Percentiles rank a stretch among this genome's conserved stretches.
Evolutionary conservation across 2,329 filamentous ascomycete genomes (phyloP).

Genomic region (Talaromyces funiculosus): DNA sequence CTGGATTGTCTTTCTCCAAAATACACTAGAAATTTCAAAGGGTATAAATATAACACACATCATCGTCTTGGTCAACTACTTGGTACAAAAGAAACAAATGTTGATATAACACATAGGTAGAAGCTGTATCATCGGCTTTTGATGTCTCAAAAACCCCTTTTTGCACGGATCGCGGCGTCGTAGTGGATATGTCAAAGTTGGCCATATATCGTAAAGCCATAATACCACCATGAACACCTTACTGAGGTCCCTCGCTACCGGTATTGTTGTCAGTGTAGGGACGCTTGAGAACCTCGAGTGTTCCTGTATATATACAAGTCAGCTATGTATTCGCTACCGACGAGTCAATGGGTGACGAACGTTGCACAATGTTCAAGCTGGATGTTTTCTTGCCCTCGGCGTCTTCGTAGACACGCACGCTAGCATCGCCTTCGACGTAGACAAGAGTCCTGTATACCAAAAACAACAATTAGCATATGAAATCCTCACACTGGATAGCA

Average conservation of each 20-base stretch:
- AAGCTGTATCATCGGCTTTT: background rate
- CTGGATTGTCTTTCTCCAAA: background rate
- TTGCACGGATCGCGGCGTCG: background rate
- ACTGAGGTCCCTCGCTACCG: slow-evolving; percentile 5
- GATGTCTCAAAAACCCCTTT: background rate
- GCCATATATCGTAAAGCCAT: background rate
- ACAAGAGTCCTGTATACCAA: slow-evolving; percentile 59
- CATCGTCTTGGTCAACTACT: background rate
- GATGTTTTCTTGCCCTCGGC: slow-evolving; percentile 61
- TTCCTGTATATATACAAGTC: slow-evolving; percentile 18
- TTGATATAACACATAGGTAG: background rate
- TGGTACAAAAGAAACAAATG: background rate
- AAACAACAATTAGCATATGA: background rate
- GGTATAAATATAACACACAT: slow-evolving; percentile 8
- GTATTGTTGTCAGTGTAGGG: slow-evolving; percentile 15
- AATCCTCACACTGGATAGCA: background rate
- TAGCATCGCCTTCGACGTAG: slow-evolving; percentile 76
- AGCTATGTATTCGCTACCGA: background rate
- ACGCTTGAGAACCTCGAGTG: slow-evolving; percentile 32
- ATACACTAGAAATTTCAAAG: background rate
- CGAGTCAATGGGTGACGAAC: slow-evolving; percentile 50
- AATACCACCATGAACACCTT: slow-evolving; percentile 11
- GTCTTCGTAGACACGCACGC: slow-evolving; percentile 62
- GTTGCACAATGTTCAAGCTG: slow-evolving; percentile 67
- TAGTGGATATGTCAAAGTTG: background rate